Evolutionary conservation across 345 rosid genomes (phyloP).

Genomic region (Boechera retrofracta): DNA sequence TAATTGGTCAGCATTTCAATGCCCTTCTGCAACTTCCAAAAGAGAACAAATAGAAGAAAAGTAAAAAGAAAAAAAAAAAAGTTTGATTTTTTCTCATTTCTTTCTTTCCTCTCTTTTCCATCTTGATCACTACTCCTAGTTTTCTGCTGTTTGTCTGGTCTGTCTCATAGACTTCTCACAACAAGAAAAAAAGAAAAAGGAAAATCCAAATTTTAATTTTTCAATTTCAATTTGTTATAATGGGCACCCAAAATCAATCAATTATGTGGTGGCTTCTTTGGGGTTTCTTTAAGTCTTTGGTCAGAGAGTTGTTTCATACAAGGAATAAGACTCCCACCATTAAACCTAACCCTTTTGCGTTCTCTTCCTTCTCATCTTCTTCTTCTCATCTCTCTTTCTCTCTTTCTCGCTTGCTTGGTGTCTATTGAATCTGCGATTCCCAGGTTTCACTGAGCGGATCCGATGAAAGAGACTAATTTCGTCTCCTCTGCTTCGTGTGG

Average conservation of each 20-base stretch:
- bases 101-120: constrained; percentile 17
- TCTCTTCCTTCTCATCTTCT: constrained; percentile 31
- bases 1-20: constrained; percentile 51
- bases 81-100: neutral
- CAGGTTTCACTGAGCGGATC: constrained; percentile 32
- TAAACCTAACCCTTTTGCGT: constrained; percentile 57
- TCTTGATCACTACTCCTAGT: constrained; percentile 42
- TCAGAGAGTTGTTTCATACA: constrained; percentile 69
- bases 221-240: constrained; percentile 21
- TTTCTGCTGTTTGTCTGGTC: constrained; percentile 45
- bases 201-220: constrained; percentile 40
- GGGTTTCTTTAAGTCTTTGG: constrained; percentile 74
- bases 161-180: constrained; percentile 30
- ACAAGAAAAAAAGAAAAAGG: constrained; percentile 7
- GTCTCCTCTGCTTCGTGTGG: constrained; percentile 39
- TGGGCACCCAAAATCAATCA: constrained; percentile 41
- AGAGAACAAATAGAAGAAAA: constrained; percentile 40
- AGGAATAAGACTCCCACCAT: constrained; percentile 60
- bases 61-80: neutral
- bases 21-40: constrained; percentile 80
- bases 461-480: constrained; percentile 56
- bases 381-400: constrained; percentile 5
- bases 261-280: constrained; percentile 84
- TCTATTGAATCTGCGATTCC: constrained; percentile 8
- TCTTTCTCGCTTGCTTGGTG: neutral